Evolutionary conservation across 2,329 filamentous ascomycete genomes (phyloP), one percentile per base, ranked within the genome.

Genomic region (Sporothrix mexicana): DNA sequence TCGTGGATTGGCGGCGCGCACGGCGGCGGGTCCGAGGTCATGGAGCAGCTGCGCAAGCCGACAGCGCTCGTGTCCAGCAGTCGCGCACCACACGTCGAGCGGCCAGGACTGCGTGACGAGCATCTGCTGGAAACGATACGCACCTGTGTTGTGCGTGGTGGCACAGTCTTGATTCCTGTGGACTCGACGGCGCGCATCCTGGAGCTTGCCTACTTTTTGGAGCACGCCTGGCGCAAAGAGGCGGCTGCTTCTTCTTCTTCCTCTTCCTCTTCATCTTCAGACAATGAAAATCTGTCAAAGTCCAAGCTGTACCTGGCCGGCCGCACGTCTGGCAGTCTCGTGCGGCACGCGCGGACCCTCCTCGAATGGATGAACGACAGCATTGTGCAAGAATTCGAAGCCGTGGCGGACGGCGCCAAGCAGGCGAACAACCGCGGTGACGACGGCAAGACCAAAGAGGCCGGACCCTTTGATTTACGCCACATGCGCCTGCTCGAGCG

Each of bases 361-460:
- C 85, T 99, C 45, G 96, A 99, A 79, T 99, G 96, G 96, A 98
- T 99, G 95, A 95, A 98, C 79, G 95, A 98, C 78, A 92, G 91
- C 73, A 97, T 99, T 73, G 92, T 97, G 57, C 91, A 94, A 71
- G 95, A 98, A 78, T 97, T 97, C 74, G 95, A 97, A 80, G 90
- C 91, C 15, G 86, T 90, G 66, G 88, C 86, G 1, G 88, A 89
- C 51, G 73, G 75, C 84, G 82, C 2, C 8, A 83, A 81, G 73
- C 83, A 85, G 75, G 79, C 82, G 3, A 85, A 83, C 74, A 82
- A 84, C 8, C 82, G 86, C 76, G 80, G 83, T 0, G 81, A 84
- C 13, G 84, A 82, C 36, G 82, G 84, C 15, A 89, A 86, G 77
- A 79, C 80, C 25, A 88, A 87, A 75, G 84, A 85, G 49, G 86